These are phyloP conservation scores for Telfairia occidentalis DNA, from an alignment of 331 rosid genomes.

Conservation along the genomic window DNA sequence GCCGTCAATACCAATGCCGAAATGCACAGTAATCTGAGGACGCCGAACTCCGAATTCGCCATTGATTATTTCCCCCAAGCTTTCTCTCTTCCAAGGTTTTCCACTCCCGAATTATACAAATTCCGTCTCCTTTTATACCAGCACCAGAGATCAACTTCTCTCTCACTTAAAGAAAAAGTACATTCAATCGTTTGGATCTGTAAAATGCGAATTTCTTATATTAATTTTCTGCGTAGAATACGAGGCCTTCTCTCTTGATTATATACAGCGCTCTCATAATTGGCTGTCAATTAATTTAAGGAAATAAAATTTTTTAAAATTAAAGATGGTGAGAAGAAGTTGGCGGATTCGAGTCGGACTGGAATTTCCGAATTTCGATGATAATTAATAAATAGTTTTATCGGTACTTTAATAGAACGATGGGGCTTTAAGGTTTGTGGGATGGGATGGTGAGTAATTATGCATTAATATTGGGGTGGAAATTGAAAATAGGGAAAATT, in stretches of 20 bases:
- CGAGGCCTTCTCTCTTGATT: conserved; percentile 8
- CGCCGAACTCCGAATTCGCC: neutral
- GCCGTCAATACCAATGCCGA: neutral
- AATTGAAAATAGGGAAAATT: neutral
- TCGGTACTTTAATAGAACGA: neutral
- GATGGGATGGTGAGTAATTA: neutral
- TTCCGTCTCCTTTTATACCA: neutral
- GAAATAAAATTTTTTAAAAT: neutral
- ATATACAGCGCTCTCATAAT: neutral
- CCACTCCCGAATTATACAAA: neutral
- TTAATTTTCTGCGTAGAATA: neutral
- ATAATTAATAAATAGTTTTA: neutral
- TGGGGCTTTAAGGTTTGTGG: neutral
- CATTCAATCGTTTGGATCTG: conserved; percentile 7
- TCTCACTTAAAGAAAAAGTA: neutral
- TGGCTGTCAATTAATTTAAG: neutral
- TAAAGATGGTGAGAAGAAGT: neutral
- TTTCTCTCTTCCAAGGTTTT: neutral
- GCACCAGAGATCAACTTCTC: neutral
- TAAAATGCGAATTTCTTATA: neutral
- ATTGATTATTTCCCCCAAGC: neutral
- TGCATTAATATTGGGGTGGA: neutral
- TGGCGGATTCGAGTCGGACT: neutral
- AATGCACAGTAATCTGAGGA: neutral
- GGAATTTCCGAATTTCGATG: neutral